Conservation (phyloP, 164 flowering plant species). For the Houttuynia cordata region DNA sequence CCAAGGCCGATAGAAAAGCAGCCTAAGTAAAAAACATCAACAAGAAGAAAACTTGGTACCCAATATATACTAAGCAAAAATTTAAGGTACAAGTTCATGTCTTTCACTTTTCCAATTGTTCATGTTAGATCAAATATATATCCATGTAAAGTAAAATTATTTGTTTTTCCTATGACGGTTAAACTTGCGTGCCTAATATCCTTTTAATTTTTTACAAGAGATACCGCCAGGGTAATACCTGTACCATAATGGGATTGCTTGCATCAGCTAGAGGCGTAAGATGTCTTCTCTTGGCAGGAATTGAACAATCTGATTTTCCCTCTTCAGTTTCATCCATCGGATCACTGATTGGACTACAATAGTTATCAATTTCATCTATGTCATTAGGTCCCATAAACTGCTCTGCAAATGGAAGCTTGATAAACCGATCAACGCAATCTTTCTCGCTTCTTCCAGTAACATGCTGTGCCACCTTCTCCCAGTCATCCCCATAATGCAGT, state of each 20-base stretch:
- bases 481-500: slow-evolving; percentile 82
- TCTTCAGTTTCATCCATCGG: slow-evolving; percentile 17
- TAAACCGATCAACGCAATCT: slow-evolving; percentile 72
- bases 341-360: slow-evolving; percentile 12
- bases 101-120: neutral
- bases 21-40: slow-evolving; percentile 38
- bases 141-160: neutral
- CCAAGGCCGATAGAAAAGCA: slow-evolving; percentile 82
- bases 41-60: neutral
- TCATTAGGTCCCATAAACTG: slow-evolving; percentile 42
- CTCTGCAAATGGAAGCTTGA: slow-evolving; percentile 87
- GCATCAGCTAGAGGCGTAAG: slow-evolving; percentile 93
- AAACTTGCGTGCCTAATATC: neutral
- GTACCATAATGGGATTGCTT: slow-evolving; percentile 95
- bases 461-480: slow-evolving; percentile 84
- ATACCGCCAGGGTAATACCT: slow-evolving; percentile 28
- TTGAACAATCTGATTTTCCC: slow-evolving; percentile 8
- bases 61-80: neutral
- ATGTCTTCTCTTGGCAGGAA: slow-evolving; percentile 42
- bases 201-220: neutral
- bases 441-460: slow-evolving; percentile 73
- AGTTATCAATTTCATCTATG: slow-evolving; percentile 25
- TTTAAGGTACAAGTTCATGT: neutral
- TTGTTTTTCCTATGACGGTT: neutral
- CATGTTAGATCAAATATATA: neutral